phyloP scores from a whole-genome alignment of 495 filamentous ascomycete genomes.

The Trichocladium uniseriatum region DNA sequence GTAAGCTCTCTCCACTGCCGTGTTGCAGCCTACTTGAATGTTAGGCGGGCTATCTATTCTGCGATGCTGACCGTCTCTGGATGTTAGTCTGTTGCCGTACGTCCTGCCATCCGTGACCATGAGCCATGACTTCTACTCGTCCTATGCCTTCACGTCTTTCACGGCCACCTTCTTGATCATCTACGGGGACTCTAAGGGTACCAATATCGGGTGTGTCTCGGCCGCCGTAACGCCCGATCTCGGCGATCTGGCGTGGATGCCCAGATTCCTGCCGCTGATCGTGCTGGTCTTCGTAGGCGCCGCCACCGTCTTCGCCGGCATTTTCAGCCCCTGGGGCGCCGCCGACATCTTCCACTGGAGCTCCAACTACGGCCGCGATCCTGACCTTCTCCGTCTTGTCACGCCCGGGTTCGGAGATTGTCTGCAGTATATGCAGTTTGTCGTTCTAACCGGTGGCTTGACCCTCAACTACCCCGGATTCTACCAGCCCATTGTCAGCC shows the following conservation, averaged over 20 bases:
- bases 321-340: constrained; percentile 90
- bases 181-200: constrained; percentile 56
- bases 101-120: constrained; percentile 50
- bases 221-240: constrained; percentile 75
- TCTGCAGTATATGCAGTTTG: constrained; percentile 92
- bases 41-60: background rate
- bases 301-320: constrained; percentile 71
- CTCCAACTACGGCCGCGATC: constrained; percentile 90
- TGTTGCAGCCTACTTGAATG: background rate
- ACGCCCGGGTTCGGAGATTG: constrained; percentile 97
- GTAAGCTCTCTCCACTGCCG: constrained; percentile 33
- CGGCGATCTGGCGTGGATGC: constrained; percentile 46
- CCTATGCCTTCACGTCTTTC: constrained; percentile 78
- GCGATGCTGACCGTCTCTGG: background rate
- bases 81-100: constrained; percentile 45
- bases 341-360: constrained; percentile 85
- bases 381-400: constrained; percentile 81
- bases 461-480: constrained; percentile 87
- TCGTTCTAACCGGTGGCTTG: constrained; percentile 76
- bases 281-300: constrained; percentile 71
- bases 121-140: constrained; percentile 64
- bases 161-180: constrained; percentile 58
- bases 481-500: constrained; percentile 83
- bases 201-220: constrained; percentile 68
- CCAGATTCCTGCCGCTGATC: constrained; percentile 71